A percentile compares a stretch with the other conserved stretches of the same genome.
Evolutionary conservation across 371 early-diverging fungal species (phyloP).

Genomic region (Haplosporangium sp.): DNA sequence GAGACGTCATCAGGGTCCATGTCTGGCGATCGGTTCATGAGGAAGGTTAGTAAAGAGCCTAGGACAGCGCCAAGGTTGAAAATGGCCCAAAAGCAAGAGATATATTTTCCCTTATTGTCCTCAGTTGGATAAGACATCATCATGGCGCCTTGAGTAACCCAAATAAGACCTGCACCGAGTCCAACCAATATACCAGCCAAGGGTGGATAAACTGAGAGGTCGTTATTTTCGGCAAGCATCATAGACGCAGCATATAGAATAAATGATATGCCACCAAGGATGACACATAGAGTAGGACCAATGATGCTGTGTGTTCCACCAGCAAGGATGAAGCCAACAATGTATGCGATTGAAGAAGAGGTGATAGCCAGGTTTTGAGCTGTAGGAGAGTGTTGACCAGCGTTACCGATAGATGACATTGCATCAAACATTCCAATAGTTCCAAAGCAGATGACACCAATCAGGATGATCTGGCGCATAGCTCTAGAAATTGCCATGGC

Average conservation of each 20-base stretch:
- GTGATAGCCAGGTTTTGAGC: constrained; percentile 52
- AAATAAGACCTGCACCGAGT: constrained; percentile 69
- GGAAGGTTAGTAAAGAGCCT: constrained; percentile 79
- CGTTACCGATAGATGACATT: constrained; percentile 55
- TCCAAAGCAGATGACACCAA: constrained; percentile 55
- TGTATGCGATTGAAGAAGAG: constrained; percentile 55
- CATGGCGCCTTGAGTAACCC: constrained; percentile 87
- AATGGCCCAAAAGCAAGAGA: constrained; percentile 85
- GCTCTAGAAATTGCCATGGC: constrained; percentile 40
- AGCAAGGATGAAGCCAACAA: constrained; percentile 61
- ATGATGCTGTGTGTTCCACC: constrained; percentile 70
- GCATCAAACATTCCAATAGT: constrained; percentile 57
- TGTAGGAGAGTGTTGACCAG: constrained; percentile 45
- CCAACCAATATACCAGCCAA: constrained; percentile 79
- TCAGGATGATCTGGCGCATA: constrained; percentile 56
- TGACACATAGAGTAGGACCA: constrained; percentile 63
- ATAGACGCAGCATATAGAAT: constrained; percentile 69
- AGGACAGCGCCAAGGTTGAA: constrained; percentile 76
- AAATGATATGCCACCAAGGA: constrained; percentile 66
- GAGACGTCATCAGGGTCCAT: constrained; percentile 55
- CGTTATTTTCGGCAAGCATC: constrained; percentile 63
- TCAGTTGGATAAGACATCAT: constrained; percentile 88
- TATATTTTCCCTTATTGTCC: constrained; percentile 80
- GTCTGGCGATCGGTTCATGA: constrained; percentile 61
- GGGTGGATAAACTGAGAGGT: constrained; percentile 61